Evolutionary conservation across 306 rosid genomes (phyloP).

Genomic region (Cucumis melo): DNA sequence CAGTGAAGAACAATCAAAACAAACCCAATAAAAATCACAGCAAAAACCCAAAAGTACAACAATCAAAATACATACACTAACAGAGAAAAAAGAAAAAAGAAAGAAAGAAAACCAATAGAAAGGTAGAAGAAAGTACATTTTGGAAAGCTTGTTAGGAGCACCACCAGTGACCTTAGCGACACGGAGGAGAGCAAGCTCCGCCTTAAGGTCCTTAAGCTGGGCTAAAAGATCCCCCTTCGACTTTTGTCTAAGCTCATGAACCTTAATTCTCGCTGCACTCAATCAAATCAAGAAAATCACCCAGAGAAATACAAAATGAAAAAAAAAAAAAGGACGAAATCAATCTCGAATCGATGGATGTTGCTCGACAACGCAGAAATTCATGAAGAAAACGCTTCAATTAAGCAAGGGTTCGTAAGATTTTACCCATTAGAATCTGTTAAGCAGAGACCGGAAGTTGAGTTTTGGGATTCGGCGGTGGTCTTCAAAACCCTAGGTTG

Average conservation of each 20-base stretch:
- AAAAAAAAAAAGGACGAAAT: neutral
- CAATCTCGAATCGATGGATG: neutral
- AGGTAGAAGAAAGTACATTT: slow-evolving; percentile 36
- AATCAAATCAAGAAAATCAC: neutral
- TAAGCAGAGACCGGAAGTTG: neutral
- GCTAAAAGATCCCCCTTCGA: slow-evolving; percentile 44
- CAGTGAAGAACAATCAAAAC: slow-evolving; percentile 5
- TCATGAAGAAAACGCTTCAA: neutral
- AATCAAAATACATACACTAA: neutral
- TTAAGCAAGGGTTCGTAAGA: no score
- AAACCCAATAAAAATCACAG: neutral
- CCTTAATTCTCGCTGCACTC: slow-evolving; percentile 80
- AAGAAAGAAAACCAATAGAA: neutral
- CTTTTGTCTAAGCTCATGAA: slow-evolving; percentile 88
- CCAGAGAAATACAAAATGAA: neutral
- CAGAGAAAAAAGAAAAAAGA: neutral
- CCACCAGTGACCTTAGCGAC: slow-evolving; percentile 99
- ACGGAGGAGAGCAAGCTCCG: slow-evolving; percentile 85
- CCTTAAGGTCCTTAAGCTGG: slow-evolving; percentile 94
- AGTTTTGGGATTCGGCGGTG: neutral
- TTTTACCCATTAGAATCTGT: neutral
- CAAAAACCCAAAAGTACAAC: neutral
- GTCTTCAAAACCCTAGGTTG: slow-evolving; percentile 3
- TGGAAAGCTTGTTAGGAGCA: slow-evolving; percentile 96
- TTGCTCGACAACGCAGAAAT: neutral